Evolutionary conservation across 345 rosid species (phyloP).

Genomic region (Durio zibethinus): DNA sequence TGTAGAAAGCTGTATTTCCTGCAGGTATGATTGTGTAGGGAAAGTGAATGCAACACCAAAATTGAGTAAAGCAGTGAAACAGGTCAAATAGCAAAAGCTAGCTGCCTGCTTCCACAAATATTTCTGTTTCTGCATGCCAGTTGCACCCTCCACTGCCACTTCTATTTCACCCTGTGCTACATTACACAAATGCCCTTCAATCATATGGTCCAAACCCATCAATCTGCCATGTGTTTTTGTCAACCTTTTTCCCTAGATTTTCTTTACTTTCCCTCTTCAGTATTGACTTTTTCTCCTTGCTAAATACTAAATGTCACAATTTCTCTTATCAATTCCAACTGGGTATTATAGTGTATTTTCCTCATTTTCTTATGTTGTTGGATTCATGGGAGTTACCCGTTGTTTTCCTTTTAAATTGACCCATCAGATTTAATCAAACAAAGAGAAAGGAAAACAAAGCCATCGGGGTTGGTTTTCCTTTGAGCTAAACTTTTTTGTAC

Average conservation of each 20-base stretch:
- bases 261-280: background rate
- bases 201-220: conserved; percentile 24
- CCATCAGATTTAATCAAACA: no score
- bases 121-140: no score
- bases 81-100: no score
- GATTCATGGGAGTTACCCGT: background rate
- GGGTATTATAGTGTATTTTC: no score
- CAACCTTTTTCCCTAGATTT: conserved; percentile 24
- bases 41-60: conserved; percentile 30
- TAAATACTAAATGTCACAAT: conserved; percentile 4
- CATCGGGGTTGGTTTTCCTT: no score
- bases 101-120: no score
- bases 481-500: no score
- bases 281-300: conserved; percentile 10
- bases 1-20: conserved; percentile 37
- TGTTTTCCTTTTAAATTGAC: no score
- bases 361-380: background rate
- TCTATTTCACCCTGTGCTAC: background rate
- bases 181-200: background rate
- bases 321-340: background rate
- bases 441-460: no score
- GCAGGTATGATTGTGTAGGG: conserved; percentile 41
- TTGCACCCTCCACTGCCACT: no score
- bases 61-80: conserved; percentile 29
- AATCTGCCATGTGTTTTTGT: conserved; percentile 16